phyloP scores from a whole-genome alignment of 1,284 basidiomycete species.

The Ceratobasidium sp. region DNA sequence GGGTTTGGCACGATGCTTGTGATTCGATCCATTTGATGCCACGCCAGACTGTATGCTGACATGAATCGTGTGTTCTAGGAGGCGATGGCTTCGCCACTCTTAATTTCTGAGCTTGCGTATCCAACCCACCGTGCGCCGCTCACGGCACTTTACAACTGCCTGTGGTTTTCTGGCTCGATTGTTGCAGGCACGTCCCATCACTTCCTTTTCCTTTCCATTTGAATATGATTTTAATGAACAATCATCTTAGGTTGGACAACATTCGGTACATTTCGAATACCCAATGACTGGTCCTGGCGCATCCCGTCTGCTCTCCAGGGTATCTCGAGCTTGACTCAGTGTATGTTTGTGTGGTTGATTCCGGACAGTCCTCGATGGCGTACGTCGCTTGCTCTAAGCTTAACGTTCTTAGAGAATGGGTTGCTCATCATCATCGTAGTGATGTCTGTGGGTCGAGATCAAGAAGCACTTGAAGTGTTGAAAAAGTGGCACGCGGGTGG shows the following conservation, averaged over 20 bases:
- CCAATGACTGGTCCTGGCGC: conserved; percentile 57
- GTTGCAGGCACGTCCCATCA: conserved; percentile 48
- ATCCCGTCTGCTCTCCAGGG: conserved; percentile 57
- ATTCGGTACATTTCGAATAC: conserved; percentile 54
- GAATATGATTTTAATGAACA: neutral
- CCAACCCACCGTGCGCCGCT: conserved; percentile 58
- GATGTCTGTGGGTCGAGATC: conserved; percentile 48
- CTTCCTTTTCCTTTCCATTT: no score
- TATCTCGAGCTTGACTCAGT: conserved; percentile 54
- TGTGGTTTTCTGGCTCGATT: conserved; percentile 56
- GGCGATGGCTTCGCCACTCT: conserved; percentile 34
- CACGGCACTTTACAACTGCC: conserved; percentile 56
- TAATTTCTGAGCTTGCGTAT: conserved; percentile 57
- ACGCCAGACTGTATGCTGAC: neutral
- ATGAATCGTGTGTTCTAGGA: conserved; percentile 3
- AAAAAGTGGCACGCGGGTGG: conserved; percentile 50
- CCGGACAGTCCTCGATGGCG: conserved; percentile 61
- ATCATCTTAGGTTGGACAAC: conserved; percentile 53
- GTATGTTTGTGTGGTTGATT: conserved; percentile 54
- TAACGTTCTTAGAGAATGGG: conserved; percentile 59
- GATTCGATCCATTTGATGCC: neutral
- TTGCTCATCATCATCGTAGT: conserved; percentile 62
- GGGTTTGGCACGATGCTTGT: conserved; percentile 84
- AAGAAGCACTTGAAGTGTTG: conserved; percentile 47
- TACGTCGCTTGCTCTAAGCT: conserved; percentile 58